Evolutionary conservation across 1,139 yeast species (phyloP), one percentile per base, ranked within the genome.

Genomic region (Yamadazyma jaroonii): DNA sequence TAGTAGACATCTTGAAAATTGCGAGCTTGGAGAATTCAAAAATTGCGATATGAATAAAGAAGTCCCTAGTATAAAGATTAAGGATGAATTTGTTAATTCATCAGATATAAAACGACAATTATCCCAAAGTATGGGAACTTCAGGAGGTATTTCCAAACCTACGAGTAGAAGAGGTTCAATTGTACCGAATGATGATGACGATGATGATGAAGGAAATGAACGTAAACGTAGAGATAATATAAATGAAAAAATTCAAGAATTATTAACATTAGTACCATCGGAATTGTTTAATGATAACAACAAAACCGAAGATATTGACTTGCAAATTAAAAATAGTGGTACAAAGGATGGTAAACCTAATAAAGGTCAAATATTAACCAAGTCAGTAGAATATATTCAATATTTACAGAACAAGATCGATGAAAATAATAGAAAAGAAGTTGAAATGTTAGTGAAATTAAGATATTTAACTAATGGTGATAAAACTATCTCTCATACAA

Each of bases 341-440:
- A 79, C 89, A 3, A 85, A 84, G 47, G 96, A 87, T 52, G 96
- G 95, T 3, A 84, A 84, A 49, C 97, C 97, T 1, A 89, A 89
- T 55, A 90, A 90, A 63, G 97, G 97, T 2, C 95, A 89, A 50
- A 86, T 90, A 9, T 66, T 90, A 45, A 77, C 89, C 13, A 84
- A 86, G 52, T 79, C 94, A 0, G 95, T 89, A 3, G 96, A 88
- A 49, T 90, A 88, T 54, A 81, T 90, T 37, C 81, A 80, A 45
- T 68, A 69, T 48, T 64, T 90, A 31, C 96, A 89, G 61, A 77
- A 77, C 43, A 71, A 77, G 41, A 86, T 89, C 43, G 97, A 89
- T 52, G 78, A 78, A 40, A 79, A 77, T 53, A 88, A 88, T 60
- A 70, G 90, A 36, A 77, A 76, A 44, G 96, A 88, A 54, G 85